Conservation (phyloP, 208 protist species). For the Leishmania tropica region DNA sequence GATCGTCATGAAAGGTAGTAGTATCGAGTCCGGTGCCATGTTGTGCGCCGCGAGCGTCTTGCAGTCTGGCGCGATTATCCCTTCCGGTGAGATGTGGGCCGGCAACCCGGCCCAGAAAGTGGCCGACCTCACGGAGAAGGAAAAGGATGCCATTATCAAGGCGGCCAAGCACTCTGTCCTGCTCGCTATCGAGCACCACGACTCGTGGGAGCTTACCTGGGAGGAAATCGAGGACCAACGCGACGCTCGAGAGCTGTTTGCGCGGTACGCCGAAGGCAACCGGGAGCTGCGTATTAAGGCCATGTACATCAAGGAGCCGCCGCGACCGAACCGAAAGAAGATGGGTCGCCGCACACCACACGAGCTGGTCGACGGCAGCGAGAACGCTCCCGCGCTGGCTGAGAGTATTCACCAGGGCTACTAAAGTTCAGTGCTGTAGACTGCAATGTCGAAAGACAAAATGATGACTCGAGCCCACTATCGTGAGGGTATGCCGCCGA, state of each 20-base stretch:
- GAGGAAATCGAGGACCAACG: conserved; percentile 87
- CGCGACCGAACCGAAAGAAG: conserved; percentile 75
- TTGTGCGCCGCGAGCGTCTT: conserved; percentile 88
- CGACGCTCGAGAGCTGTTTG: conserved; percentile 72
- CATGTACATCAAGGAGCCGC: conserved; percentile 92
- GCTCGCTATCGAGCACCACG: conserved; percentile 87
- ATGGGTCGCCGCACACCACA: conserved; percentile 75
- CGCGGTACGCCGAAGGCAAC: conserved; percentile 68
- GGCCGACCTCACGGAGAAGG: conserved; percentile 84
- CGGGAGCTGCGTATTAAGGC: conserved; percentile 77
- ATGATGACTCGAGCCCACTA: too few relatives aligned
- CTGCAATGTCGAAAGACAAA: too few relatives aligned
- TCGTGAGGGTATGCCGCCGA: too few relatives aligned
- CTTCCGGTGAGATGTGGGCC: conserved; percentile 93
- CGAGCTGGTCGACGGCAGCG: conserved; percentile 67
- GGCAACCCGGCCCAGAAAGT: conserved; percentile 92
- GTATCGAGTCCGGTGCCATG: conserved; percentile 88
- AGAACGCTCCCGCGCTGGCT: conserved; percentile 60
- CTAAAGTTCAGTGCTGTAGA: conserved; percentile 16
- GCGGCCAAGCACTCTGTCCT: conserved; percentile 91
- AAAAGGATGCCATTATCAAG: conserved; percentile 89
- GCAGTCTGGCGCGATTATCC: conserved; percentile 83
- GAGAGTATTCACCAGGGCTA: conserved; percentile 69
- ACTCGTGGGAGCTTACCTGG: conserved; percentile 91
- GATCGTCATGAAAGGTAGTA: conserved; percentile 85